These are phyloP conservation scores for Lactuca sativa DNA, from an alignment of 129 eudicot species.

Conservation along the genomic window DNA sequence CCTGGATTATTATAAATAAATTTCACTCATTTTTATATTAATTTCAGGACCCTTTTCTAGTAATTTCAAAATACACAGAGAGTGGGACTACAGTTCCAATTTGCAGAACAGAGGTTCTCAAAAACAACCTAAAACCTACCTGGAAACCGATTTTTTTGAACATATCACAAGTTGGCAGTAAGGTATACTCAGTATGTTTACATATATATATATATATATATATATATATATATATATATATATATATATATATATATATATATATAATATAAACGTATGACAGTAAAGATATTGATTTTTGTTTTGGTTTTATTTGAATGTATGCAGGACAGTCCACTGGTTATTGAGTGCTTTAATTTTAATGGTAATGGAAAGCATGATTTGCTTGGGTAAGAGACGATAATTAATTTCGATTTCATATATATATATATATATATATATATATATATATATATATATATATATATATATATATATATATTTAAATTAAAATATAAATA, in stretches of 20 bases:
- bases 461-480: too few species aligned
- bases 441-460: too few species aligned
- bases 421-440: too few species aligned
- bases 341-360: constrained; percentile 82
- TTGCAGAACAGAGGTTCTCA: constrained; percentile 86
- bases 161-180: constrained; percentile 83
- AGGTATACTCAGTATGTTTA: constrained; percentile 48
- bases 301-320: constrained; percentile 15
- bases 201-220: too few species aligned
- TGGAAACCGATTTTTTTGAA: constrained; percentile 75
- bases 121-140: constrained; percentile 68
- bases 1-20: neutral
- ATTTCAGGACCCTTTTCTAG: constrained; percentile 88
- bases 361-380: constrained; percentile 87
- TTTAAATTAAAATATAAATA: constrained; percentile 10
- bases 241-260: constrained; percentile 23
- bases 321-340: constrained; percentile 82
- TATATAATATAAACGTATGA: constrained; percentile 1
- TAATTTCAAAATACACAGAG: constrained; percentile 62
- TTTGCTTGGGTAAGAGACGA: constrained; percentile 68
- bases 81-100: constrained; percentile 66
- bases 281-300: constrained; percentile 5
- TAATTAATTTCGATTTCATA: constrained; percentile 16
- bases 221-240: too few species aligned
- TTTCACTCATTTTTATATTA: constrained; percentile 9